phyloP scores from a whole-genome alignment of 2,329 filamentous ascomycete genomes.

The Fusarium illudens region DNA sequence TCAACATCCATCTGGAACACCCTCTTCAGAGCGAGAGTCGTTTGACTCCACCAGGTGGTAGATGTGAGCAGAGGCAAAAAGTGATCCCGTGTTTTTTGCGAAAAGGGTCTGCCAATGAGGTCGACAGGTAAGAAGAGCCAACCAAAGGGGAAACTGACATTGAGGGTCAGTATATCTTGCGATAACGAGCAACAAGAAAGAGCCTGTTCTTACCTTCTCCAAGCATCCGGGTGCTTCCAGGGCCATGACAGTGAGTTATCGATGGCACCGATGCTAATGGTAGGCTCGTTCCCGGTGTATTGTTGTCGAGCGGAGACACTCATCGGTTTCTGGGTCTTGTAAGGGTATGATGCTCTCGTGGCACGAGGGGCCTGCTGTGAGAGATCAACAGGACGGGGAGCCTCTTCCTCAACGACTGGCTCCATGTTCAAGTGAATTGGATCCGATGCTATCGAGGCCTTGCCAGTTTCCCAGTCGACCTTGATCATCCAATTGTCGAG shows the following conservation, averaged over 20 bases:
- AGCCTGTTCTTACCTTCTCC: constrained; percentile 60
- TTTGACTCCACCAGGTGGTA: constrained; percentile 96
- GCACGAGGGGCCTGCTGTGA: constrained; percentile 52
- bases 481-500: constrained; percentile 99
- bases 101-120: constrained; percentile 94
- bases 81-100: constrained; percentile 89
- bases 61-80: constrained; percentile 96
- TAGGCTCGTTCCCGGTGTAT: constrained; percentile 58
- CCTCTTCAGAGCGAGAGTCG: constrained; percentile 82
- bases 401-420: constrained; percentile 50
- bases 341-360: constrained; percentile 67
- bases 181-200: background rate
- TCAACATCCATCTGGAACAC: constrained; percentile 93
- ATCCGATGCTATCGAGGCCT: constrained; percentile 86
- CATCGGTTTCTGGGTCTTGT: constrained; percentile 86
- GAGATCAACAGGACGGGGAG: constrained; percentile 69
- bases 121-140: constrained; percentile 98
- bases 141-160: constrained; percentile 91
- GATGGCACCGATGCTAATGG: constrained; percentile 87
- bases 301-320: constrained; percentile 66
- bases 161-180: background rate
- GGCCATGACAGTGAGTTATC: constrained; percentile 99
- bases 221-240: constrained; percentile 97
- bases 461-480: constrained; percentile 84
- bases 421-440: constrained; percentile 74